Percentiles rank a stretch among this genome's conserved stretches.
Evolutionary conservation across 2,329 filamentous ascomycete species (phyloP).

Genomic region (Capronia americana): DNA sequence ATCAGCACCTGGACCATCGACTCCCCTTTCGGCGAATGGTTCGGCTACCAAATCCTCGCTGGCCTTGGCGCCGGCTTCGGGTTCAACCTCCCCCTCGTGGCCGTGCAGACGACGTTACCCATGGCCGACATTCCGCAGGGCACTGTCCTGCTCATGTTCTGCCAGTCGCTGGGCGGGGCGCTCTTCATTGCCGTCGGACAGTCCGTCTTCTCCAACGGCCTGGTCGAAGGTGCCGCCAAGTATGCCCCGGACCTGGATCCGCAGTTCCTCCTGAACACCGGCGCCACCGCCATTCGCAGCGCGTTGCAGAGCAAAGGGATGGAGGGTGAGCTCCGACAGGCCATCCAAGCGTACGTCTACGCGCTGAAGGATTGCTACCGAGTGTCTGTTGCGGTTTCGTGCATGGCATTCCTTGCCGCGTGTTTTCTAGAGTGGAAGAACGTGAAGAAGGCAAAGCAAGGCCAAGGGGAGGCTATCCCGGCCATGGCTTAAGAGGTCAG

Average conservation of each 20-base stretch:
- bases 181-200: conserved; percentile 69
- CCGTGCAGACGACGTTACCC: conserved; percentile 39
- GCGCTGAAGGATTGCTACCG: conserved; percentile 35
- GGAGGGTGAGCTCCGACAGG: conserved; percentile 41
- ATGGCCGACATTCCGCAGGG: conserved; percentile 40
- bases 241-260: conserved; percentile 49
- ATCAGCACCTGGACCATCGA: conserved; percentile 40
- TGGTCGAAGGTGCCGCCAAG: conserved; percentile 59
- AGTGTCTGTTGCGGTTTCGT: conserved; percentile 30
- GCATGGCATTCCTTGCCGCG: conserved; percentile 25
- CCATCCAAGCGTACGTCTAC: conserved; percentile 44
- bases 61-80: conserved; percentile 41
- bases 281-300: conserved; percentile 51
- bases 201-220: conserved; percentile 70
- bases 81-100: conserved; percentile 44
- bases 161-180: conserved; percentile 69
- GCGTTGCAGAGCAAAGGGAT: conserved; percentile 43
- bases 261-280: conserved; percentile 47
- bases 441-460: conserved; percentile 31
- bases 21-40: conserved; percentile 39
- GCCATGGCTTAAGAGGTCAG: conserved; percentile 14
- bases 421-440: conserved; percentile 39
- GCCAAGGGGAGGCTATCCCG: conserved; percentile 14
- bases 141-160: conserved; percentile 58
- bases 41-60: conserved; percentile 43